These are phyloP conservation scores for Mycena galericulata DNA, from an alignment of 768 basidiomycete species.

Conservation along the genomic window DNA sequence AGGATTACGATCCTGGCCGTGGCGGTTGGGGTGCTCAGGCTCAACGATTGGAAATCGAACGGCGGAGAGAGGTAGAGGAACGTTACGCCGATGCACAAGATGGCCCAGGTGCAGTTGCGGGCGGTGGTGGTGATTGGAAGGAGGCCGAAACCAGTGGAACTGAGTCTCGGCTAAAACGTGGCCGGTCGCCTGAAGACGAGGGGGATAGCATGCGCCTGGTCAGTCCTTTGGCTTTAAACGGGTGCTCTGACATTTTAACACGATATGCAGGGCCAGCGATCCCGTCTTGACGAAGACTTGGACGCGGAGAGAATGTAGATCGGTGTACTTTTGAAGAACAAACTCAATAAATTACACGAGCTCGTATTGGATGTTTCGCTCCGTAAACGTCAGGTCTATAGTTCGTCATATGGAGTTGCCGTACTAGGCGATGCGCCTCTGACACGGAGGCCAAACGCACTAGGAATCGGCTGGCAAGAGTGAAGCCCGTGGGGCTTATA, in stretches of 20 bases:
- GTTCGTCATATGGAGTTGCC: slow-evolving; percentile 69
- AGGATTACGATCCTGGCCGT: slow-evolving; percentile 96
- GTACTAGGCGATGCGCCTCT: slow-evolving; percentile 78
- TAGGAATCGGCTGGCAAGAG: slow-evolving; percentile 63
- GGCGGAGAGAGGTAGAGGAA: slow-evolving; percentile 86
- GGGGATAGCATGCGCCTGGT: slow-evolving; percentile 70
- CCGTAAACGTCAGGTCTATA: slow-evolving; percentile 52
- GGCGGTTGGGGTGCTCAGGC: slow-evolving; percentile 95
- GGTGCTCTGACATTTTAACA: slow-evolving; percentile 13
- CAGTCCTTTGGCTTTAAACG: slow-evolving; percentile 42
- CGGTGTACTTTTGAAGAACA: slow-evolving; percentile 24
- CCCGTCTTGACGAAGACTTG: slow-evolving; percentile 72
- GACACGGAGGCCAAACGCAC: slow-evolving; percentile 67
- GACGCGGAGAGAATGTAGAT: slow-evolving; percentile 78
- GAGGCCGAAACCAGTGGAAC: slow-evolving; percentile 60
- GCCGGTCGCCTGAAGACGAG: slow-evolving; percentile 83
- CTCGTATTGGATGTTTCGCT: slow-evolving; percentile 53
- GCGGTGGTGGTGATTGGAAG: slow-evolving; percentile 91
- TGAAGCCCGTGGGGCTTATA: too few relatives aligned
- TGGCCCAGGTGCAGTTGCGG: slow-evolving; percentile 83
- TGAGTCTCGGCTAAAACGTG: slow-evolving; percentile 70
- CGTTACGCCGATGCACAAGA: slow-evolving; percentile 87
- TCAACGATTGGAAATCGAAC: slow-evolving; percentile 76
- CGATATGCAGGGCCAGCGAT: slow-evolving; percentile 62
- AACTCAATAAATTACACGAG: slow-evolving; percentile 38